Conservation (phyloP, 2,329 filamentous ascomycete species). For the Ophiostoma ips region DNA sequence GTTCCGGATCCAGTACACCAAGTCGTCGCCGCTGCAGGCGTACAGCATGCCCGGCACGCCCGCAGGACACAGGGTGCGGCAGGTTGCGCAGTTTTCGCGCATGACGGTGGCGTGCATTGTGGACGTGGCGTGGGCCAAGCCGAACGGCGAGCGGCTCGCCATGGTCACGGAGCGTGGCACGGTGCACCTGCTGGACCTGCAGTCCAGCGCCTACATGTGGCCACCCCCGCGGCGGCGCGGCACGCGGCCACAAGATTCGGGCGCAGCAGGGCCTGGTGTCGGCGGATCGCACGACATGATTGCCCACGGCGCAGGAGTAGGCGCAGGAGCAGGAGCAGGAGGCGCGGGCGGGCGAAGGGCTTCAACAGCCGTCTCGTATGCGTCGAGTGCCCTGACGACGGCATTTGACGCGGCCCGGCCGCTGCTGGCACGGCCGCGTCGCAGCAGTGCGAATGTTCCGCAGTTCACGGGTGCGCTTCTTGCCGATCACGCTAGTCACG, state of each 20-base stretch:
- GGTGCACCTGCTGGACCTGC: conserved; percentile 81
- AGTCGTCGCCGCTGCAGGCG: conserved; percentile 44
- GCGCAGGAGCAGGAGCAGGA: no score
- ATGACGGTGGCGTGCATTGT: conserved; percentile 86
- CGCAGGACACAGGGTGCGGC: conserved; percentile 53
- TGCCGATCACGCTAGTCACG: conserved; percentile 51
- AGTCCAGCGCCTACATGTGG: conserved; percentile 72
- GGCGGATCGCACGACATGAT: background rate
- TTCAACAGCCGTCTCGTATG: conserved; percentile 48
- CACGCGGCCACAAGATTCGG: conserved; percentile 25
- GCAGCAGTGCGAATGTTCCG: conserved; percentile 30
- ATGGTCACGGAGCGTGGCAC: conserved; percentile 93
- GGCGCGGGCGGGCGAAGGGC: conserved; percentile 26
- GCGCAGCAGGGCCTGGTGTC: conserved; percentile 23
- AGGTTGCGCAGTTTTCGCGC: conserved; percentile 76
- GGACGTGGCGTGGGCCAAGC: conserved; percentile 76
- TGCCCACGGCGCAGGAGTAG: conserved; percentile 14
- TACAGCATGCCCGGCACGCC: conserved; percentile 27
- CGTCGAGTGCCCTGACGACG: conserved; percentile 56
- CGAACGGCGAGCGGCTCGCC: conserved; percentile 68
- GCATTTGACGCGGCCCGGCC: conserved; percentile 55
- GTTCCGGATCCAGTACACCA: conserved; percentile 49
- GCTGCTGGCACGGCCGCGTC: conserved; percentile 40
- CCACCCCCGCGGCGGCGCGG: conserved; percentile 51
- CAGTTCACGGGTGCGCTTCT: conserved; percentile 31